Percentiles rank a stretch among this genome's conserved stretches.
phyloP scores from a whole-genome alignment of 805 yeast species.

The Candida pseudofarinosa region DNA sequence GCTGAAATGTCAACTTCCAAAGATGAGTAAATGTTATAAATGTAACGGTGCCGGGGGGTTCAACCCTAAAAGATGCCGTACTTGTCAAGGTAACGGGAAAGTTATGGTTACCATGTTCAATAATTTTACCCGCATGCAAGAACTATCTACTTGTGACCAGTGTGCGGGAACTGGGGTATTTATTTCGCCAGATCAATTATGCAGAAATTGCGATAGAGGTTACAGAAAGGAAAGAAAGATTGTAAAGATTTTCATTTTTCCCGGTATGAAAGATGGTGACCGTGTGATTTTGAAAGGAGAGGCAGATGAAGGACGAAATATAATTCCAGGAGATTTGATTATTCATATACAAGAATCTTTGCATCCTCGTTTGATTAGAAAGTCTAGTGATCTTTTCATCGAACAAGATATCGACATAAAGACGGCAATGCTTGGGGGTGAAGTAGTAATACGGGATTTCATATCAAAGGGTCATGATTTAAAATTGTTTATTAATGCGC shows the following conservation, averaged over 20 bases:
- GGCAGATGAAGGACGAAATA: slow-evolving; percentile 59
- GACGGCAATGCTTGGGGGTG: slow-evolving; percentile 59
- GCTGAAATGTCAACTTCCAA: slow-evolving; percentile 51
- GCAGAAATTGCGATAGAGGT: slow-evolving; percentile 35
- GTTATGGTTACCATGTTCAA: slow-evolving; percentile 44
- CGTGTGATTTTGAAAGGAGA: slow-evolving; percentile 51
- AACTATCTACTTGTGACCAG: slow-evolving; percentile 25
- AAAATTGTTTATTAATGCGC: slow-evolving; percentile 30
- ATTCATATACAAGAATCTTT: slow-evolving; percentile 45
- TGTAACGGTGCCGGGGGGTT: slow-evolving; percentile 56
- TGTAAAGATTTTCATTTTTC: slow-evolving; percentile 48
- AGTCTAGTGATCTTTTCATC: slow-evolving; percentile 41
- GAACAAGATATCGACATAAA: slow-evolving; percentile 45
- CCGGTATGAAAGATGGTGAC: slow-evolving; percentile 55
- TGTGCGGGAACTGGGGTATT: slow-evolving; percentile 36
- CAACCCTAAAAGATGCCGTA: slow-evolving; percentile 30
- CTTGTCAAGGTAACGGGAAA: slow-evolving; percentile 43
- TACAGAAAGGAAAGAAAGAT: slow-evolving; percentile 46
- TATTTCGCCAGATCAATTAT: slow-evolving; percentile 17
- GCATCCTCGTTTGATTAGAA: slow-evolving; percentile 39
- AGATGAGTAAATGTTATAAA: slow-evolving; percentile 42
- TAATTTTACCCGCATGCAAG: slow-evolving; percentile 37
- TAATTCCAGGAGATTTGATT: slow-evolving; percentile 65
- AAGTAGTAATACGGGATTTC: slow-evolving; percentile 30
- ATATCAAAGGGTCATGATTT: slow-evolving; percentile 29